Evolutionary conservation across 176 grass and related monocot species (phyloP).

Genomic region (Carex littledalei): DNA sequence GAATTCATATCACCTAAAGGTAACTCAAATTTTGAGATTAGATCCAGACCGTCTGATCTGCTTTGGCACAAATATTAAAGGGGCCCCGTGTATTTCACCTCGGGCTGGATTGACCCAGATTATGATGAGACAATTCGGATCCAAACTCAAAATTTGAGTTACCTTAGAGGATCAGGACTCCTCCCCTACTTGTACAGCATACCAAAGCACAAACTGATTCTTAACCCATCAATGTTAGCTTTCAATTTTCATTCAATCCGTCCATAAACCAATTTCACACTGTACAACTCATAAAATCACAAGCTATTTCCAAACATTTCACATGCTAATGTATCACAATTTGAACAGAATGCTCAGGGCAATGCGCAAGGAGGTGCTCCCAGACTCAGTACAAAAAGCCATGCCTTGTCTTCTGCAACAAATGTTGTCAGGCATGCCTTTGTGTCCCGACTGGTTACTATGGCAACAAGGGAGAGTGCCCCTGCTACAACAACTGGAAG

Average conservation of each 20-base stretch:
- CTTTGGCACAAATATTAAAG: too few species aligned
- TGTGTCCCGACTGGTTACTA: constrained; percentile 40
- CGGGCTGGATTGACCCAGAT: too few species aligned
- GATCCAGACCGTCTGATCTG: too few species aligned
- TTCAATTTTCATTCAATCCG: background rate
- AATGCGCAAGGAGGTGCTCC: constrained; percentile 26
- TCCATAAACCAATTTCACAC: background rate
- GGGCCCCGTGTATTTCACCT: too few species aligned
- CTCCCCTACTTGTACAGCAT: background rate
- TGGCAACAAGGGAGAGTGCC: constrained; percentile 46
- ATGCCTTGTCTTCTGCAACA: constrained; percentile 39
- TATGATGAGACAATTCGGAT: too few species aligned
- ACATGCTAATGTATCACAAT: background rate
- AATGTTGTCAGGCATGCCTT: constrained; percentile 35
- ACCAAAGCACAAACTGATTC: background rate
- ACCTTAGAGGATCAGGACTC: background rate
- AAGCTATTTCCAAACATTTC: background rate
- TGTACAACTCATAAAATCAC: background rate
- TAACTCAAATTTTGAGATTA: too few species aligned
- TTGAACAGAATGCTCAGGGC: constrained; percentile 34
- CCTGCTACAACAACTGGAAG: constrained; percentile 55
- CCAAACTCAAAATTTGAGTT: too few species aligned
- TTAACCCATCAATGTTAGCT: background rate
- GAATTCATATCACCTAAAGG: too few species aligned
- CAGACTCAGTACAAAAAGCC: constrained; percentile 41